phyloP scores from a whole-genome alignment of 495 filamentous ascomycete genomes.

The Penicillium antarcticum region DNA sequence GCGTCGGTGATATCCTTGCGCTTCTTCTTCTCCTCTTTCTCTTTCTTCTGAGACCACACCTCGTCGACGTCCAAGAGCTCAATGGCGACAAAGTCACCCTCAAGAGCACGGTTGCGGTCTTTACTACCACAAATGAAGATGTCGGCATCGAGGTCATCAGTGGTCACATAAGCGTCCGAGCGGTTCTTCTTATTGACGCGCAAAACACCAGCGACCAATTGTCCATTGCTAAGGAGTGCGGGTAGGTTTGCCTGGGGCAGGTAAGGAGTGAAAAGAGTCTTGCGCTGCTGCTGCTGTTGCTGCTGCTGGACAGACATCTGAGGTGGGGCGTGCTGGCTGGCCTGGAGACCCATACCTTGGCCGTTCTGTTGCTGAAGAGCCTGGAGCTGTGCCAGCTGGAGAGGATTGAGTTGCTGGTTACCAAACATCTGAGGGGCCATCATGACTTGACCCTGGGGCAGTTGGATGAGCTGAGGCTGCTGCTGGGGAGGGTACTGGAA shows the following conservation, averaged over 20 bases:
- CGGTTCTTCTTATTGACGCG: slow-evolving; percentile 99
- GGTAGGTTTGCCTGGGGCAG: slow-evolving; percentile 93
- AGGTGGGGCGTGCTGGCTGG: slow-evolving; percentile 73
- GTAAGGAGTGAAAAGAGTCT: slow-evolving; percentile 98
- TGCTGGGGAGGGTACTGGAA: slow-evolving; percentile 92
- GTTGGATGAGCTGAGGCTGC: slow-evolving; percentile 85
- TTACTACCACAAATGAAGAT: slow-evolving; percentile 99
- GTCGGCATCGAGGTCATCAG: slow-evolving; percentile 91
- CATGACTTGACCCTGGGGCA: slow-evolving; percentile 80
- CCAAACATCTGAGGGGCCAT: slow-evolving; percentile 73
- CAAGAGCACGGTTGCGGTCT: slow-evolving; percentile 91
- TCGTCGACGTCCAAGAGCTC: slow-evolving; percentile 98
- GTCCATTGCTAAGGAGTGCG: slow-evolving; percentile 84
- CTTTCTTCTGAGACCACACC: slow-evolving; percentile 96
- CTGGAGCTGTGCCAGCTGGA: slow-evolving; percentile 89
- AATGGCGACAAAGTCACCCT: slow-evolving; percentile 92
- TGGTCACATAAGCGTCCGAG: slow-evolving; percentile 96
- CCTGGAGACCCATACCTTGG: slow-evolving; percentile 65
- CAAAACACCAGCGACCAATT: slow-evolving; percentile 92
- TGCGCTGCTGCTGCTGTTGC: slow-evolving; percentile 88
- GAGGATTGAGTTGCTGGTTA: slow-evolving; percentile 80
- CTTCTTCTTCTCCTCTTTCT: slow-evolving; percentile 99
- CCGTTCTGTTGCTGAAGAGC: slow-evolving; percentile 83
- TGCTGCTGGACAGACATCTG: slow-evolving; percentile 56
- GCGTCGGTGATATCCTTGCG: slow-evolving; percentile 97